A percentile compares a stretch with the other conserved stretches of the same genome.
Conservation (phyloP, 2,329 filamentous ascomycete species). For the Colletotrichum eremochloae region DNA sequence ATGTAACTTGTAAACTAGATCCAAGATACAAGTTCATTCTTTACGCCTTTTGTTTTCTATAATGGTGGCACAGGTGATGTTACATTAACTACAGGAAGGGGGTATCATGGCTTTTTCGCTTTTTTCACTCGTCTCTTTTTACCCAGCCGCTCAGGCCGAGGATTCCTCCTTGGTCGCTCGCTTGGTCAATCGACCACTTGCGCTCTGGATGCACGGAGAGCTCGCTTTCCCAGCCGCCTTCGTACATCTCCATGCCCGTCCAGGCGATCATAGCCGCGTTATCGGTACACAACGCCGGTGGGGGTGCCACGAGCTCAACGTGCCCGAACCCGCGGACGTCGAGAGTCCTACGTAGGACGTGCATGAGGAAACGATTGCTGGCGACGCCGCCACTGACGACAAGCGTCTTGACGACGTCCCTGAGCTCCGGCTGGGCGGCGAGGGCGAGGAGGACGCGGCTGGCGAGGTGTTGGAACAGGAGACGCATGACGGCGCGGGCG, state of each 20-base stretch:
- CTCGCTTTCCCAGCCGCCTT: slow-evolving; percentile 77
- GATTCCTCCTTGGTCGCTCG: slow-evolving; percentile 73
- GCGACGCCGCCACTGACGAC: slow-evolving; percentile 94
- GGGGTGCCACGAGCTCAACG: slow-evolving; percentile 79
- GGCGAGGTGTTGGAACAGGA: slow-evolving; percentile 89
- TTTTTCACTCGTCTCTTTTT: slow-evolving; percentile 42
- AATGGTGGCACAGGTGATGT: slow-evolving; percentile 10
- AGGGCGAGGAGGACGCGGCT: slow-evolving; percentile 80
- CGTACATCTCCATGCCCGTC: slow-evolving; percentile 93
- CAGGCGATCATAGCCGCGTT: slow-evolving; percentile 99
- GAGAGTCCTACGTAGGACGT: slow-evolving; percentile 71
- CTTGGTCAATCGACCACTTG: slow-evolving; percentile 81
- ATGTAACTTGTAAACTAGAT: slow-evolving; percentile 44
- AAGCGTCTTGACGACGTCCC: slow-evolving; percentile 66
- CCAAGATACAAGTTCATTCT: slow-evolving; percentile 42
- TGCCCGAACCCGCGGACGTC: slow-evolving; percentile 74
- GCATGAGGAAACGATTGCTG: slow-evolving; percentile 82
- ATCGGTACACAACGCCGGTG: slow-evolving; percentile 84
- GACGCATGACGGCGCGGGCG: slow-evolving; percentile 80
- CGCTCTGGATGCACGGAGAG: slow-evolving; percentile 71
- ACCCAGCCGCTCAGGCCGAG: slow-evolving; percentile 69
- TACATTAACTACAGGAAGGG: slow-evolving; percentile 9
- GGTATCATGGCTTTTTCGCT: slow-evolving; percentile 25
- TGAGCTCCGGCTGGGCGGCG: slow-evolving; percentile 48
- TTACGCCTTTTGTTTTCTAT: slow-evolving; percentile 3